phyloP scores from a whole-genome alignment of 164 flowering plant species.

The Vitis labrusca region DNA sequence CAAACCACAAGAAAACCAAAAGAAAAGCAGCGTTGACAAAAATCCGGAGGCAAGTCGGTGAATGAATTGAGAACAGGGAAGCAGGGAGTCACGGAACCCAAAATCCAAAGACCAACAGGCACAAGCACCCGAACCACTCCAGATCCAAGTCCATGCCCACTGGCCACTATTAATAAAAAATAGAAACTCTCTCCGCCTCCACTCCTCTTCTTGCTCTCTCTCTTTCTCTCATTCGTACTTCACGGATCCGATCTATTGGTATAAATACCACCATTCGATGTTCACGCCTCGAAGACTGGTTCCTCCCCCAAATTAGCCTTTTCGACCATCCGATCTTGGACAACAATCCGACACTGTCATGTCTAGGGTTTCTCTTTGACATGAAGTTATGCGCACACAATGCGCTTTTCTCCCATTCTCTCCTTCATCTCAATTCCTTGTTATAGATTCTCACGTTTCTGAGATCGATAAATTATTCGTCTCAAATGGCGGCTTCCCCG shows the following conservation, averaged over 20 bases:
- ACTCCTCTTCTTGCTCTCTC: background rate
- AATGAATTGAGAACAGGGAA: too few species aligned
- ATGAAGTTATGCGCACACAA: constrained; percentile 23
- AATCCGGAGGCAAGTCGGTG: too few species aligned
- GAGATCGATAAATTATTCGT: constrained; percentile 11
- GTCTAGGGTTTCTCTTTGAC: constrained; percentile 15
- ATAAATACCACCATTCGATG: constrained; percentile 7
- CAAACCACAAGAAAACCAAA: too few species aligned
- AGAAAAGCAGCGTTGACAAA: too few species aligned
- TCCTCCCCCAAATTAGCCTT: background rate
- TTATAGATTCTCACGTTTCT: background rate
- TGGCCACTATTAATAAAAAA: too few species aligned
- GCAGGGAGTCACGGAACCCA: too few species aligned
- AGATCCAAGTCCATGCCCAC: too few species aligned
- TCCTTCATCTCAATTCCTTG: background rate
- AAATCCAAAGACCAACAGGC: too few species aligned
- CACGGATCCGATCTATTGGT: constrained; percentile 29
- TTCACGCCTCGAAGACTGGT: constrained; percentile 11
- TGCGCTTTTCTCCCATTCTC: constrained; percentile 2
- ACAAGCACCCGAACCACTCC: too few species aligned
- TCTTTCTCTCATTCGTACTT: constrained; percentile 14
- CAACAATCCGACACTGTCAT: background rate
- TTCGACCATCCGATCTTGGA: background rate
- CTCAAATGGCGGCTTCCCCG: constrained; percentile 75
- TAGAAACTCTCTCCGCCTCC: background rate